Evolutionary conservation across 2,329 filamentous ascomycete genomes (phyloP), one percentile per base, ranked within the genome.

Genomic region (Hypomyces perniciosus): DNA sequence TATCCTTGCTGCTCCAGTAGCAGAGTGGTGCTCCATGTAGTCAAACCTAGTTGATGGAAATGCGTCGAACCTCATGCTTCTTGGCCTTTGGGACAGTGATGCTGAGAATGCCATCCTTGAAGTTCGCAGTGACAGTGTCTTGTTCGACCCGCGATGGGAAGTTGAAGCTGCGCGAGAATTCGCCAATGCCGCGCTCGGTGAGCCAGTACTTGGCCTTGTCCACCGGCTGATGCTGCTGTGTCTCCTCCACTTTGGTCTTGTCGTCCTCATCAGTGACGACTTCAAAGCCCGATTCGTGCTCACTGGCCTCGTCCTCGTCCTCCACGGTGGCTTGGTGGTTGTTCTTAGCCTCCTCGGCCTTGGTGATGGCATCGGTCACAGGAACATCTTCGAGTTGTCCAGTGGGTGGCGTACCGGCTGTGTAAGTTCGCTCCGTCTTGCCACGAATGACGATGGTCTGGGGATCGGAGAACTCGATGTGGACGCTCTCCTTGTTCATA

Each of bases 391-490:
- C 77, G 49, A 82, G 68, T 44, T 72, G 67, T 44, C 70, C 74
- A 29, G 77, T 71, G 5, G 63, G 64, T 7, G 31, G 77, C 68
- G 73, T 75, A 52, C 79, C 79, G 37, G 80, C 70, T 53, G 80
- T 78, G 68, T 81, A 78, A 57, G 72, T 72, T 58, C 83, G 80
- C 69, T 90, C 86, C 50, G 82, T 77, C 56, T 76, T 81, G 62
- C 88, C 88, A 52, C 80, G 81, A 65, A 93, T 75, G 56, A 81
- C 77, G 40, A 92, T 72, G 12, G 86, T 90, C 71, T 88, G 84
- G 39, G 78, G 74, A 64, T 92, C 87, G 52, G 81, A 84, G 75
- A 91, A 92, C 64, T 92, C 87, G 64, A 92, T 86, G 64, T 78
- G 74, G 62, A 93, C 74, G 62, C 90, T 75, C 60, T 88, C 82